Percentiles rank a stretch among this genome's conserved stretches.
Evolutionary conservation across 805 yeast genomes (phyloP).

Genomic region (Candida gorgasii): DNA sequence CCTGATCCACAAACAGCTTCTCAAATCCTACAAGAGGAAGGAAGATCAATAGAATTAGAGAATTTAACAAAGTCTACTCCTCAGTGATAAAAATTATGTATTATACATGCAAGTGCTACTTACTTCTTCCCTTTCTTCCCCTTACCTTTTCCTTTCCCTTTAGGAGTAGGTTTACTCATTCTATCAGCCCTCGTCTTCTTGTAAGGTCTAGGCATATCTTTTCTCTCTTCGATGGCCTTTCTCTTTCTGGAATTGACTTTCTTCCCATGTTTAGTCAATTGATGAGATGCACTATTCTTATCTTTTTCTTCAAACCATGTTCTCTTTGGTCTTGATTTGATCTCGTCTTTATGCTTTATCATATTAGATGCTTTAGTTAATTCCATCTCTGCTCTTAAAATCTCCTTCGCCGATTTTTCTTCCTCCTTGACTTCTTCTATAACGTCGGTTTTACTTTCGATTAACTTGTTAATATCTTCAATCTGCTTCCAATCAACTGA

Average conservation of each 20-base stretch:
- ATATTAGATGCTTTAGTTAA: constrained; percentile 81
- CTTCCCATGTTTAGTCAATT: constrained; percentile 51
- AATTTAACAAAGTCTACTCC: constrained; percentile 6
- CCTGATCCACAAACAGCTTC: constrained; percentile 13
- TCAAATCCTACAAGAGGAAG: constrained; percentile 29
- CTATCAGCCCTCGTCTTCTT: constrained; percentile 82
- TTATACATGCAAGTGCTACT: background rate
- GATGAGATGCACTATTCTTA: constrained; percentile 38
- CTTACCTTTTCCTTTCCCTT: constrained; percentile 23
- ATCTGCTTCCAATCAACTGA: constrained; percentile 89
- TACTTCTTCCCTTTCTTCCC: constrained; percentile 3
- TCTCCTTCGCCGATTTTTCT: constrained; percentile 86
- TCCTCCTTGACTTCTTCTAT: constrained; percentile 81
- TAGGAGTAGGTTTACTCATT: constrained; percentile 16
- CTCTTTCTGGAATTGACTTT: constrained; percentile 67
- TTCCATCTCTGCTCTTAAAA: constrained; percentile 88
- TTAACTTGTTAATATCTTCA: constrained; percentile 61
- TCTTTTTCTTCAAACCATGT: constrained; percentile 87
- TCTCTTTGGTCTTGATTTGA: constrained; percentile 86
- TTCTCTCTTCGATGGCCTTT: constrained; percentile 62
- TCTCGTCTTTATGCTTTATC: constrained; percentile 77
- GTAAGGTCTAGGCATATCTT: constrained; percentile 59
- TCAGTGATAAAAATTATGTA: background rate
- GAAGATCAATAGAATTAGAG: constrained; percentile 13
- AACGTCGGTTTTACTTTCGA: constrained; percentile 58